These are phyloP conservation scores for Ustilago lituana DNA, from an alignment of 1,284 basidiomycete species.

Conservation along the genomic window DNA sequence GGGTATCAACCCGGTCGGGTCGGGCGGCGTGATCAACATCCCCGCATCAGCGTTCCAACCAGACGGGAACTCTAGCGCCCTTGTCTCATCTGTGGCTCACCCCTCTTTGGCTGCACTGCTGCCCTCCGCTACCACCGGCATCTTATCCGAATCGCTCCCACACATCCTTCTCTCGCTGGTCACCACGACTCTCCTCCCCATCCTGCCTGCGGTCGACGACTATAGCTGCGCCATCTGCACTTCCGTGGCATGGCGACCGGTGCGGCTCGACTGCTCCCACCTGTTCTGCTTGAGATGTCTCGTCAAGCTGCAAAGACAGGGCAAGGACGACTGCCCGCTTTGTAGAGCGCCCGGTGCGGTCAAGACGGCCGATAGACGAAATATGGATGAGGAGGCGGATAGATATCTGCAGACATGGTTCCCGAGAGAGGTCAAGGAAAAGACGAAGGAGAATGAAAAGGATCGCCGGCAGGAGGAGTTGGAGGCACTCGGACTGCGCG, in stretches of 20 bases:
- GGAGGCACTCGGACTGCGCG: constrained; percentile 73
- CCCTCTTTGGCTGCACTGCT: constrained; percentile 58
- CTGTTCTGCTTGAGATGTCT: constrained; percentile 91
- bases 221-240: constrained; percentile 71
- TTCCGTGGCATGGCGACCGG: constrained; percentile 69
- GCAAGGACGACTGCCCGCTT: constrained; percentile 83
- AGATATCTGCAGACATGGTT: constrained; percentile 94
- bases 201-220: constrained; percentile 82
- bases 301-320: constrained; percentile 90
- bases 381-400: constrained; percentile 81
- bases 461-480: constrained; percentile 80
- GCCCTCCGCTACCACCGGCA: constrained; percentile 56
- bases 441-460: constrained; percentile 79
- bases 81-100: constrained; percentile 48
- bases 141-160: constrained; percentile 71
- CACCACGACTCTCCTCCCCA: constrained; percentile 82
- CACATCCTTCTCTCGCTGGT: constrained; percentile 85
- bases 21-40: constrained; percentile 33
- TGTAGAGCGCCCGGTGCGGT: constrained; percentile 70
- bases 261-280: constrained; percentile 83
- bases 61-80: constrained; percentile 19
- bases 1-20: constrained; percentile 37
- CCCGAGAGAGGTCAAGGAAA: constrained; percentile 81
- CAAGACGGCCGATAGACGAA: constrained; percentile 57
- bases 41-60: constrained; percentile 35